Base-by-base conservation (phyloP, 768 basidiomycete genomes). In the Mycena amicta region DNA sequence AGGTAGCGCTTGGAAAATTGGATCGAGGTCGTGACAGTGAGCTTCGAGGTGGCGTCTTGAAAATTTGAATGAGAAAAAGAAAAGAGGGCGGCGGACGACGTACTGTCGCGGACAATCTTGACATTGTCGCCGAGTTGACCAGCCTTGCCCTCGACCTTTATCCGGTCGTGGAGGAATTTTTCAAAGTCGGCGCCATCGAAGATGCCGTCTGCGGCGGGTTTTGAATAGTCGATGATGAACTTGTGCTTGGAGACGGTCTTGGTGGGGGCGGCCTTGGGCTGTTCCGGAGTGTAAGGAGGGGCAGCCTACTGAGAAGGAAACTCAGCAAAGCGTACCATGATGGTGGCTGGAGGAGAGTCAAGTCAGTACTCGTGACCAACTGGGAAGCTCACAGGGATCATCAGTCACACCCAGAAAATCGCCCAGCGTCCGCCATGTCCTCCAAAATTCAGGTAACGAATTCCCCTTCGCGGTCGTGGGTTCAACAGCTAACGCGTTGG, bases 1-100 rank as follows among this genome's bases (percentile, higher is more conserved):
- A 98, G 87, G 77, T 97, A 98, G 56, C 93, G 85, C 80, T 98
- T 98, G 51, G 96, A 98, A 78, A 98, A 90, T 56, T 93, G 87
- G 72, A 96, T 87, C 70, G 79, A 87, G 53, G 94, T 89, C 52
- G 88, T 86, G 66, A 98, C 85, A 55, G 87, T 89, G 74, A 98
- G 83, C 78, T 89, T 93, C 70, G 80, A 88, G 75, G 84, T 86
- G 62, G 87, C 90, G 62, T 22, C 57, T 53, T 31, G n/a, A n/a
- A n/a, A n/a, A n/a, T n/a, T n/a, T n/a, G 31, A 18, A 50, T 47
- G 33, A 49, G 37, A 49, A 8, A 30, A 52, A n/a, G 63, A 30
- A 52, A n/a, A 64, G 49, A 43, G 53, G 26, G 23, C 25, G 18
- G 15, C 47, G 22, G 22, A 33, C 43, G 18, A 80, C 84, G 55